Evolutionary conservation across 164 flowering plant genomes (phyloP), one percentile per base, ranked within the genome.

Genomic region (Sextonia rubra): DNA sequence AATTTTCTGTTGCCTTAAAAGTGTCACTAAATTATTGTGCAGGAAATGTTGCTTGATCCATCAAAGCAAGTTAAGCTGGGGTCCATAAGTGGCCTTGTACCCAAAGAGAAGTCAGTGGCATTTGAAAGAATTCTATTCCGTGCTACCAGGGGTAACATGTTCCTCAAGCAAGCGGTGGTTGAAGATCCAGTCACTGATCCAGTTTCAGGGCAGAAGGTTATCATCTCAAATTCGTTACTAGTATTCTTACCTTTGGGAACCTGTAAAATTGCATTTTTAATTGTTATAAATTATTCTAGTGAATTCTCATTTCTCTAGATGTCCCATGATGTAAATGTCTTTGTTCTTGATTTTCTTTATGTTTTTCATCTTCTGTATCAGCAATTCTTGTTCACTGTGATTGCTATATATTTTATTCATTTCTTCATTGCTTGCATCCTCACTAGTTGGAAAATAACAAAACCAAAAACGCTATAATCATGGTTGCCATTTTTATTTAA

Each of bases 101-200:
- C 97, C 6, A 86, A 90, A 75, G 97, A 82, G 60, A 96, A 93
- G 80, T 82, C 92, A 17, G 85, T 93, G 92, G 87, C 95, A 69
- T 96, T 96, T 83, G 98, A 96, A 83, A 90, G 99, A 85, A 93
- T 93, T 63, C 58, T 96, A 44, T 96, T 93, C 82, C 98, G 99
- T 79, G 98, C 99, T 64, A 96, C 99, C 14, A 85, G 99, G 84
- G 99, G 99, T 56, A 96, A 96, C 80, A 82, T 96, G 73, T 91
- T 77, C 77, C 79, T 96, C 68, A 92, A 77, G 82, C 98, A 93
- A 79, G 79, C 85, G 71, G 84, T 65, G 24, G 83, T 92, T 73
- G 92, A 89, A 69, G 85, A 86, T 20, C 93, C 95, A 76, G 97
- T 96, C 17, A 79, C 73, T 25, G 99, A 96, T 84, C 99, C 99